These are phyloP conservation scores for Fusarium luffae DNA, from an alignment of 2,329 filamentous ascomycete species.

Conservation along the genomic window DNA sequence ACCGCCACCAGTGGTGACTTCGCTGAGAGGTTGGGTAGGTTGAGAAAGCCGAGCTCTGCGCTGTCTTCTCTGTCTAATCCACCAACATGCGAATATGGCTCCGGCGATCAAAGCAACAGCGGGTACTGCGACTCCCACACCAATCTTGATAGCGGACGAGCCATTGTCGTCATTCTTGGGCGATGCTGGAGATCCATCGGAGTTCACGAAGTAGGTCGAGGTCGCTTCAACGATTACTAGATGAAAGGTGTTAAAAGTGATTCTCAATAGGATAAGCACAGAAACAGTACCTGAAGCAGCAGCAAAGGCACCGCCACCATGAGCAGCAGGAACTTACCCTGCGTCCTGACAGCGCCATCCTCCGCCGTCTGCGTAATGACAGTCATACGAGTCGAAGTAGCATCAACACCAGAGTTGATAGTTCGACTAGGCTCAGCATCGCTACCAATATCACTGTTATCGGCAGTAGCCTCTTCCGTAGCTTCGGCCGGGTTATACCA, in stretches of 20 bases:
- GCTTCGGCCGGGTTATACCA: slow-evolving; percentile 43
- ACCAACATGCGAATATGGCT: slow-evolving; percentile 29
- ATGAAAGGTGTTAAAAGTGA: slow-evolving; percentile 4
- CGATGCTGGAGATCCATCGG: slow-evolving; percentile 36
- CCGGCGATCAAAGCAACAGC: slow-evolving; percentile 19
- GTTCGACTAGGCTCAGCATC: slow-evolving; percentile 39
- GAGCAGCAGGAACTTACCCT: slow-evolving; percentile 47
- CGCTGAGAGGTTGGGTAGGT: slow-evolving; percentile 17
- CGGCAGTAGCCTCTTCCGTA: slow-evolving; percentile 21
- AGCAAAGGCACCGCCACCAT: slow-evolving; percentile 42
- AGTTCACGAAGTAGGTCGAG: slow-evolving; percentile 38
- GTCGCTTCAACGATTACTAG: slow-evolving; percentile 43
- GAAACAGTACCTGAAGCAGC: slow-evolving; percentile 46
- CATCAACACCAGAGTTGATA: slow-evolving; percentile 23
- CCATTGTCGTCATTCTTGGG: slow-evolving; percentile 8
- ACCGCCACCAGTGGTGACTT: slow-evolving; percentile 11
- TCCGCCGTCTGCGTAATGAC: slow-evolving; percentile 44
- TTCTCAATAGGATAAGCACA: not conserved
- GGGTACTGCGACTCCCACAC: slow-evolving; percentile 35
- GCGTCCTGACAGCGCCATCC: slow-evolving; percentile 39
- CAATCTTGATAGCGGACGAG: slow-evolving; percentile 34
- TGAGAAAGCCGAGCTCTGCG: not conserved
- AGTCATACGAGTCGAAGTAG: slow-evolving; percentile 41
- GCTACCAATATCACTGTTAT: not conserved
- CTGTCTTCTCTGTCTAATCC: slow-evolving; percentile 27